Conservation (phyloP, 2,329 filamentous ascomycete genomes). For the Aspergillus aculeatinus region DNA sequence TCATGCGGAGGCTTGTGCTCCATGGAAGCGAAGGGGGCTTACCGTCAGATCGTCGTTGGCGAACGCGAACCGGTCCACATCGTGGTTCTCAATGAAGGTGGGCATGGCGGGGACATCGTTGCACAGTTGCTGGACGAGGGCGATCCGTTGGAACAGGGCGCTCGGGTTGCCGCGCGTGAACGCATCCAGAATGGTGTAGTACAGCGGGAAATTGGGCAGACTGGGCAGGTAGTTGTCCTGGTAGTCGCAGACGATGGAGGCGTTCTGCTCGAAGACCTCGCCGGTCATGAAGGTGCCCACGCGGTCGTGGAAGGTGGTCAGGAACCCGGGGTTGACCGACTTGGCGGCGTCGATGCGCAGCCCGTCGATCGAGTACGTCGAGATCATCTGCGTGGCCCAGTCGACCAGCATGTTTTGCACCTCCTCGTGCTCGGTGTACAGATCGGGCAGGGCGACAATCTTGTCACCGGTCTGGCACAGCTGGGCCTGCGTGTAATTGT, state of each 20-base stretch:
- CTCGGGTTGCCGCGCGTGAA: conserved; percentile 35
- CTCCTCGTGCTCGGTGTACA: conserved; percentile 45
- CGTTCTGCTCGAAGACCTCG: conserved; percentile 45
- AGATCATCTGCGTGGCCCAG: conserved; percentile 44
- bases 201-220: conserved; percentile 50
- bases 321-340: conserved; percentile 47
- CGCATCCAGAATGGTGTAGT: conserved; percentile 35
- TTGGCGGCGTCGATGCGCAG: conserved; percentile 53
- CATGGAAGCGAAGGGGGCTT: not conserved
- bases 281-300: conserved; percentile 47
- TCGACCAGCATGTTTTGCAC: conserved; percentile 43
- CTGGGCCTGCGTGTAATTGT: conserved; percentile 37
- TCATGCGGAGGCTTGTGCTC: not conserved
- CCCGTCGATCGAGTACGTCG: conserved; percentile 51
- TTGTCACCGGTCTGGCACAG: conserved; percentile 54
- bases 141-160: conserved; percentile 27
- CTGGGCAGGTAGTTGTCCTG: conserved; percentile 42
- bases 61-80: conserved; percentile 55
- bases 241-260: conserved; percentile 41
- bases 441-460: conserved; percentile 48
- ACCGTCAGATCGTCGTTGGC: conserved; percentile 50
- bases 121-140: conserved; percentile 28
- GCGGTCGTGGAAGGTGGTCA: conserved; percentile 37
- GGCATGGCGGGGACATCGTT: conserved; percentile 48
- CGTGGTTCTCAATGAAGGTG: conserved; percentile 61